Evolutionary conservation across 805 yeast species (phyloP).

Genomic region (Candida sithepensis): DNA sequence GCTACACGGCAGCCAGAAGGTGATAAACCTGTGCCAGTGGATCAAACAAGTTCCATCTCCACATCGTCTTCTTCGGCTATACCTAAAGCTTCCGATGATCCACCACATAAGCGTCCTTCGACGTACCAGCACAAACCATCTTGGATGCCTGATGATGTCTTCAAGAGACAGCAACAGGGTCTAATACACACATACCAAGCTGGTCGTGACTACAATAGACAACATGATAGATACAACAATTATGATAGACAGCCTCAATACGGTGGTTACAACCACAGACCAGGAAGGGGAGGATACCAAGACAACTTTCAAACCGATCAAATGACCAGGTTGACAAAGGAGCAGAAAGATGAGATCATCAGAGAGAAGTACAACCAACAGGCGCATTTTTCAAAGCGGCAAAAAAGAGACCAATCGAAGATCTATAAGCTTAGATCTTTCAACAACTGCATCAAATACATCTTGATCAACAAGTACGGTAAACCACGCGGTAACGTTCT

Average conservation of each 20-base stretch:
- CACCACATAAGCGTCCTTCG: not conserved
- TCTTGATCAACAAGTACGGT: slow-evolving; percentile 69
- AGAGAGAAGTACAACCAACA: slow-evolving; percentile 83
- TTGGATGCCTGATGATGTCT: slow-evolving; percentile 33
- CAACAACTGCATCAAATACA: slow-evolving; percentile 89
- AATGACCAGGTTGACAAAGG: slow-evolving; percentile 33
- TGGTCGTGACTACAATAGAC: not conserved
- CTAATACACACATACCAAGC: slow-evolving; percentile 6
- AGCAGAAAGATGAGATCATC: slow-evolving; percentile 59
- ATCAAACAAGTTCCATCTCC: no score
- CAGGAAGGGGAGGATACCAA: not conserved
- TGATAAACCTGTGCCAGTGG: no score
- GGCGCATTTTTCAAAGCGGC: slow-evolving; percentile 61
- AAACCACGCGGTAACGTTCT: slow-evolving; percentile 54
- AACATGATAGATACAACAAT: not conserved
- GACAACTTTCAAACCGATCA: slow-evolving; percentile 15
- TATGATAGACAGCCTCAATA: not conserved
- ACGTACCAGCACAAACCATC: slow-evolving; percentile 23
- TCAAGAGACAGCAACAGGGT: slow-evolving; percentile 19
- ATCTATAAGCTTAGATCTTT: slow-evolving; percentile 83
- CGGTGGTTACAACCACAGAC: not conserved
- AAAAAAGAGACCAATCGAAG: slow-evolving; percentile 69
- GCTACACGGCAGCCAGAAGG: not conserved
- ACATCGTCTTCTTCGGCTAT: not conserved
- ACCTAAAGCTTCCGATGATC: not conserved